These are phyloP conservation scores for Aspergillaceae sp. DNA, from an alignment of 2,329 filamentous ascomycete genomes.

Conservation along the genomic window DNA sequence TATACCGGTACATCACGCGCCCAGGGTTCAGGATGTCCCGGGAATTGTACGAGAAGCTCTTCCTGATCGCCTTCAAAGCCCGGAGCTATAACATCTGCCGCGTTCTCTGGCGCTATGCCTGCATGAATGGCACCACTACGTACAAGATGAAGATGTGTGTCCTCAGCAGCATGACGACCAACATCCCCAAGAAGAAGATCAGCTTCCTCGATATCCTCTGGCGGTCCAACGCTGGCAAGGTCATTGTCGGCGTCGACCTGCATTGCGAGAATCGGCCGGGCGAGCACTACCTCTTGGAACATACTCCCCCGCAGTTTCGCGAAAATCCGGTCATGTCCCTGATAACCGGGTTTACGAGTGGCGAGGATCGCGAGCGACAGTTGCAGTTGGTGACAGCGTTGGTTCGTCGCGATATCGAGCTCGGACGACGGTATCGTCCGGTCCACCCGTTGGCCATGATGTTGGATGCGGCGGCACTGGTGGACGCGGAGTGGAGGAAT, in stretches of 20 bases:
- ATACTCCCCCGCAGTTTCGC: conserved; percentile 19
- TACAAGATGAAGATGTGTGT: conserved; percentile 27
- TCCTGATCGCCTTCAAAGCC: conserved; percentile 32
- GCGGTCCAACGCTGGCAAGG: conserved; percentile 20
- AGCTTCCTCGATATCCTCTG: conserved; percentile 13
- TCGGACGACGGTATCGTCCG: conserved; percentile 16
- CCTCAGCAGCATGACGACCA: conserved; percentile 21
- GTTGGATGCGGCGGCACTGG: conserved; percentile 25
- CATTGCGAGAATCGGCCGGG: conserved; percentile 7
- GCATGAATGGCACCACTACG: conserved; percentile 28
- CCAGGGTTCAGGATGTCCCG: conserved; percentile 11
- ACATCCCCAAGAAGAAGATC: conserved; percentile 8
- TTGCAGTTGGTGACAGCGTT: conserved; percentile 17
- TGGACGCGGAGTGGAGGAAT: conserved; percentile 26
- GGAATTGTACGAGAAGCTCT: conserved; percentile 28
- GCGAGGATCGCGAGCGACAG: conserved; percentile 19
- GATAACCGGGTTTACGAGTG: conserved; percentile 10
- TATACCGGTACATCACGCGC: conserved; percentile 15
- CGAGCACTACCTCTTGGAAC: conserved; percentile 6
- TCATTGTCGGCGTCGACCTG: conserved; percentile 25
- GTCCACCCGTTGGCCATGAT: conserved; percentile 19
- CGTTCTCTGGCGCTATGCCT: conserved; percentile 43
- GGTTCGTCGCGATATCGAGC: conserved; percentile 21
- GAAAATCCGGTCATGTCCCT: conserved; percentile 20
- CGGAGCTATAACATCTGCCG: conserved; percentile 35